These are phyloP conservation scores for Trypanosoma brucei DNA, from an alignment of 208 protist genomes.

Conservation along the genomic window DNA sequence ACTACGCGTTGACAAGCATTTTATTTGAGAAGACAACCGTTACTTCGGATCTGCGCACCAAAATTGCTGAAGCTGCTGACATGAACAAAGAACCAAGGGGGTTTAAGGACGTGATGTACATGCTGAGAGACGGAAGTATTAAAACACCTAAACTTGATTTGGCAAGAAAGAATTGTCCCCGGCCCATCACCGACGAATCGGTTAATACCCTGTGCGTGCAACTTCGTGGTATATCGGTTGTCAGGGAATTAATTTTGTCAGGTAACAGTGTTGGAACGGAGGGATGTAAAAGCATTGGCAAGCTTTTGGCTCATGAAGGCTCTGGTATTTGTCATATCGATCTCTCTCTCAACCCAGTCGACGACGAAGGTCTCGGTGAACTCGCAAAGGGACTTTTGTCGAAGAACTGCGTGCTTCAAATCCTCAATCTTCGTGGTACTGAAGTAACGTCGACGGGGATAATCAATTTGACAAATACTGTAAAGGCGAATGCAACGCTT, in stretches of 20 bases:
- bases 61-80: slow-evolving; percentile 52
- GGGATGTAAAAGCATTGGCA: slow-evolving; percentile 49
- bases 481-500: slow-evolving; percentile 49
- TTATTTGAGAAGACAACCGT: slow-evolving; percentile 57
- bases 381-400: slow-evolving; percentile 49
- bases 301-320: slow-evolving; percentile 29
- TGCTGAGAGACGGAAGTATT: slow-evolving; percentile 45
- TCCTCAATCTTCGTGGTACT: slow-evolving; percentile 49
- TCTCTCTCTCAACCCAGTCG: slow-evolving; percentile 59
- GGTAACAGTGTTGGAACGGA: slow-evolving; percentile 56
- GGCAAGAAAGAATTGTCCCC: slow-evolving; percentile 24
- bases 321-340: slow-evolving; percentile 44
- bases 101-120: slow-evolving; percentile 62
- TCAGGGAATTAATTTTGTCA: slow-evolving; percentile 45
- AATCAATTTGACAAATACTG: slow-evolving; percentile 22
- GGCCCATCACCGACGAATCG: slow-evolving; percentile 56
- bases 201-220: slow-evolving; percentile 54
- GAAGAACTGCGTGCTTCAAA: slow-evolving; percentile 37
- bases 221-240: slow-evolving; percentile 33
- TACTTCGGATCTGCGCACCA: slow-evolving; percentile 19
- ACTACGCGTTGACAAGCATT: slow-evolving; percentile 44
- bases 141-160: slow-evolving; percentile 52
- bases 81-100: slow-evolving; percentile 65
- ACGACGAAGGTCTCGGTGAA: slow-evolving; percentile 44
- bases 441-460: slow-evolving; percentile 44